phyloP scores from a whole-genome alignment of 495 filamentous ascomycete genomes.

The Lineolata rhizophorae region DNA sequence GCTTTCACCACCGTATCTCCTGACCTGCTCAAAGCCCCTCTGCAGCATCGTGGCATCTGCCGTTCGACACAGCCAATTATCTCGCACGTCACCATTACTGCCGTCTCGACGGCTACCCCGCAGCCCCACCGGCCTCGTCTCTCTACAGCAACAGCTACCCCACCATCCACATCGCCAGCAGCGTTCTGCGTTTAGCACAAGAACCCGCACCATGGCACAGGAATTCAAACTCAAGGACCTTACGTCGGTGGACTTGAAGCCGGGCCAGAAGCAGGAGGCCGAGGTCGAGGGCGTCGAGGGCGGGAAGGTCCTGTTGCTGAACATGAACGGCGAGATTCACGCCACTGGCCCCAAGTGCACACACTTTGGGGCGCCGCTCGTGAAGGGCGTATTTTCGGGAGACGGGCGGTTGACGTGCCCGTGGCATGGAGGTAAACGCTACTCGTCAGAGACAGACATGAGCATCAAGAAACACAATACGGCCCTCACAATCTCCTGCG shows the following conservation, averaged over 20 bases:
- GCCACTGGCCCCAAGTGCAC: constrained; percentile 78
- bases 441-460: constrained; percentile 7
- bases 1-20: too few relatives aligned
- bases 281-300: constrained; percentile 75
- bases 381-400: constrained; percentile 57
- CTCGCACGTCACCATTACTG: too few relatives aligned
- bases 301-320: constrained; percentile 69
- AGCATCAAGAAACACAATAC: too few relatives aligned
- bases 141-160: constrained; percentile 1
- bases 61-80: too few relatives aligned
- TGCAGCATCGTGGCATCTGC: too few relatives aligned
- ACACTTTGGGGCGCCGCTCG: constrained; percentile 80
- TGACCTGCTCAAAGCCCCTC: too few relatives aligned
- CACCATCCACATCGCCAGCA: constrained; percentile 2
- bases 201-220: constrained; percentile 25
- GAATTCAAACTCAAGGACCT: constrained; percentile 80
- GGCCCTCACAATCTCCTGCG: too few relatives aligned
- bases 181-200: constrained; percentile 13
- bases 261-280: constrained; percentile 65
- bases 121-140: background rate
- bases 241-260: constrained; percentile 44
- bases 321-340: constrained; percentile 47
- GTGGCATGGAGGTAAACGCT: constrained; percentile 92
- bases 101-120: too few relatives aligned
- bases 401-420: constrained; percentile 77